Evolutionary conservation across 495 filamentous ascomycete genomes (phyloP).

Genomic region (Xylaria flabelliformis): DNA sequence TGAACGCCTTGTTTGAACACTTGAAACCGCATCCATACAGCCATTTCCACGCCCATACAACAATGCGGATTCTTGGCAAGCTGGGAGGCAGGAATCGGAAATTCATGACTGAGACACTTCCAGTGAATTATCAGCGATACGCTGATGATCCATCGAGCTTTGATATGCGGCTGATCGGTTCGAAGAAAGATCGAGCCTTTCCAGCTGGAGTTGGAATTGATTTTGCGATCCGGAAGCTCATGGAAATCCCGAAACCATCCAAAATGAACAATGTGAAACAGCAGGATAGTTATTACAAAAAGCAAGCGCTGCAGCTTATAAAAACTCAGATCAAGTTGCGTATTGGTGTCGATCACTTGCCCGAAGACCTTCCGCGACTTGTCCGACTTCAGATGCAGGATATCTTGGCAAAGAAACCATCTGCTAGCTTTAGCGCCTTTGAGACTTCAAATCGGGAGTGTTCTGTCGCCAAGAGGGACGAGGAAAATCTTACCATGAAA

Average conservation of each 20-base stretch:
- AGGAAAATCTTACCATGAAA: conserved; percentile 79
- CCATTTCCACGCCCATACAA: conserved; percentile 96
- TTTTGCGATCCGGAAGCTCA: conserved; percentile 82
- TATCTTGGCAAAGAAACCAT: conserved; percentile 70
- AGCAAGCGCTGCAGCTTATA: conserved; percentile 86
- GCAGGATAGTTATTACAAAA: conserved; percentile 86
- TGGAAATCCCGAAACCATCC: conserved; percentile 71
- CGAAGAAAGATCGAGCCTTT: conserved; percentile 84
- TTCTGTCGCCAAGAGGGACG: conserved; percentile 83
- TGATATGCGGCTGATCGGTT: conserved; percentile 86
- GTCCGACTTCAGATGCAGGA: conserved; percentile 90
- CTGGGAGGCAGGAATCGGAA: conserved; percentile 93
- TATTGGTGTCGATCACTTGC: conserved; percentile 84
- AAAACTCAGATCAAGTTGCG: conserved; percentile 86
- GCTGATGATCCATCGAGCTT: conserved; percentile 86
- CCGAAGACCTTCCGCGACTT: conserved; percentile 83
- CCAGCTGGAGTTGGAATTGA: conserved; percentile 86
- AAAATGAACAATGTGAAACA: conserved; percentile 61
- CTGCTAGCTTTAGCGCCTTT: conserved; percentile 65
- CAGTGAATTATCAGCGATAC: conserved; percentile 79
- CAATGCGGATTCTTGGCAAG: conserved; percentile 97
- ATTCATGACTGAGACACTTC: conserved; percentile 87
- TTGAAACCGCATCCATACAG: conserved; percentile 90
- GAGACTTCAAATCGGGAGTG: conserved; percentile 76
- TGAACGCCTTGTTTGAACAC: conserved; percentile 96